phyloP scores from a whole-genome alignment of 2,329 filamentous ascomycete species.

The Fusarium sp. region DNA sequence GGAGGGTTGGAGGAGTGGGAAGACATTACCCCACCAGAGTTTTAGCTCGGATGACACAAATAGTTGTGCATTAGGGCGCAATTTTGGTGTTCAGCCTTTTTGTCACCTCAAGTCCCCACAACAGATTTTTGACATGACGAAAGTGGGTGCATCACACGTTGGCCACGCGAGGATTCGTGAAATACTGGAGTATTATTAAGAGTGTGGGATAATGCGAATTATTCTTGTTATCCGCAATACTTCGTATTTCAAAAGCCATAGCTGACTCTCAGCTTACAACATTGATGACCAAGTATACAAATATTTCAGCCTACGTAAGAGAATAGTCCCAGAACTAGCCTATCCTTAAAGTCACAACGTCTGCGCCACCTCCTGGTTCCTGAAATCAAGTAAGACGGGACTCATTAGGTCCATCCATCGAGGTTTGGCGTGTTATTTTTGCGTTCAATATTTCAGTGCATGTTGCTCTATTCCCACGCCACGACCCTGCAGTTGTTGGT shows the following conservation, averaged over 20 bases:
- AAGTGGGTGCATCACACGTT: conserved; percentile 33
- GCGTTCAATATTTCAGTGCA: background rate
- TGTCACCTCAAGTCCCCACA: conserved; percentile 29
- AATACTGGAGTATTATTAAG: conserved; percentile 3
- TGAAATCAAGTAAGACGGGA: background rate
- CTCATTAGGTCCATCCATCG: background rate
- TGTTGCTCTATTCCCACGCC: conserved; percentile 10
- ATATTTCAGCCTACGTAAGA: background rate
- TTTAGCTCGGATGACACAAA: conserved; percentile 34
- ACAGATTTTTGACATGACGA: conserved; percentile 43
- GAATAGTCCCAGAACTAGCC: background rate
- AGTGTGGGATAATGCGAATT: background rate
- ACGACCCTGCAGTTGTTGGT: conserved; percentile 19
- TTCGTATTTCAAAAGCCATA: background rate
- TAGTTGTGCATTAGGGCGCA: background rate
- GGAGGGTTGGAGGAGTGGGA: conserved; percentile 32
- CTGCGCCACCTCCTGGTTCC: conserved; percentile 7
- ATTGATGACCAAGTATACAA: background rate
- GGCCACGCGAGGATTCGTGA: conserved; percentile 12
- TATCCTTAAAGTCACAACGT: background rate
- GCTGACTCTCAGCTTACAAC: background rate
- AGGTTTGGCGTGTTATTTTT: background rate
- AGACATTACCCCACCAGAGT: conserved; percentile 41
- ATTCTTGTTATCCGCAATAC: background rate
- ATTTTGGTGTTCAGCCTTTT: background rate